Evolutionary conservation across 2,329 filamentous ascomycete species (phyloP).

Genomic region (Chaetomium sp.): DNA sequence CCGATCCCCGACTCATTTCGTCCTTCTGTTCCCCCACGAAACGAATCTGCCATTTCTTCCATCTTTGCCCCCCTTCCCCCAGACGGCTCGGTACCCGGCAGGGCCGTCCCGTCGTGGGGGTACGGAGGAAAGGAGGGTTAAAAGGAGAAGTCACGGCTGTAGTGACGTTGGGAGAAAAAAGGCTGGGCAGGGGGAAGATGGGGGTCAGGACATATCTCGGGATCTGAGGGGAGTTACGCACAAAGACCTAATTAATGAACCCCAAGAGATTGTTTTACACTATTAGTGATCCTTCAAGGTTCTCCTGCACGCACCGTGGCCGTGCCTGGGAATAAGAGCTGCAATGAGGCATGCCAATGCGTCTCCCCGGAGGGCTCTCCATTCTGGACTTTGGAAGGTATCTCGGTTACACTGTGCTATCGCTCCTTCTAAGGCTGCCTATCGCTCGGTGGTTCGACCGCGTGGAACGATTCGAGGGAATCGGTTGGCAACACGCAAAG

Average conservation of each 20-base stretch:
- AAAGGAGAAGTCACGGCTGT: not conserved
- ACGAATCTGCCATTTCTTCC: not conserved
- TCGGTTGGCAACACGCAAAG: not conserved
- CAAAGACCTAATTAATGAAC: too few species aligned
- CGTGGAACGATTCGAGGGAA: not conserved
- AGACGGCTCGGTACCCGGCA: constrained; percentile 17
- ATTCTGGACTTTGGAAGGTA: too few species aligned
- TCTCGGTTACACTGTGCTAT: too few species aligned
- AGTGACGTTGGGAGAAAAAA: not conserved
- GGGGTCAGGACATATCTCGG: not conserved
- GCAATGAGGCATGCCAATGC: too few species aligned
- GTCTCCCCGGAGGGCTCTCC: too few species aligned
- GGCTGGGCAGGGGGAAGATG: not conserved
- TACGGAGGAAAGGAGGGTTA: not conserved
- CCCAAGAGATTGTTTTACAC: not conserved
- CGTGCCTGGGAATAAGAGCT: too few species aligned
- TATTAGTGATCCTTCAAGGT: not conserved
- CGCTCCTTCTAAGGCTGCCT: too few species aligned
- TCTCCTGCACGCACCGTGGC: not conserved
- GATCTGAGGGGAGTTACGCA: too few species aligned
- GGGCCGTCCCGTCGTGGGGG: constrained; percentile 18
- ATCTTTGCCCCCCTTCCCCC: not conserved
- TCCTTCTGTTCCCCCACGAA: constrained; percentile 4
- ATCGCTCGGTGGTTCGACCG: too few species aligned
- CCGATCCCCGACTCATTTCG: too few species aligned